Evolutionary conservation across 2,329 filamentous ascomycete genomes (phyloP).

Genomic region (Ceratocystis cubensis): DNA sequence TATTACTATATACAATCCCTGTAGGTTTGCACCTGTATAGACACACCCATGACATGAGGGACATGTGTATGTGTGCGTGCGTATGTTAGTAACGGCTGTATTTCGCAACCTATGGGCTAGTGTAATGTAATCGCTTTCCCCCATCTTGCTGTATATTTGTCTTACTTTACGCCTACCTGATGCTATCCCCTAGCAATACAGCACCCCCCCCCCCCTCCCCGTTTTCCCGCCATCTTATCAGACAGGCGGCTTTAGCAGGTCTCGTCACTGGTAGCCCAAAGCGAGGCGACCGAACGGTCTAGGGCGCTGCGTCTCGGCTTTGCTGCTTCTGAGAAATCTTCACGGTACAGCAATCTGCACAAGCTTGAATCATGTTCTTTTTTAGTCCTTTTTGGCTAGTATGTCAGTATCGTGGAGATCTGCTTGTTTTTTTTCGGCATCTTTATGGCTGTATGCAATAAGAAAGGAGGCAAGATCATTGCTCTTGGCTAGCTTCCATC

Average conservation of each 20-base stretch:
- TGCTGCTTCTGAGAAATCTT: neutral
- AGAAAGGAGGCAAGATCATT: no score
- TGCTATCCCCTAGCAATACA: neutral
- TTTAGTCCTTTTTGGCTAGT: slow-evolving; percentile 13
- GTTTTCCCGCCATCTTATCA: no score
- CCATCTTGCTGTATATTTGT: neutral
- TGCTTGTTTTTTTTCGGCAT: neutral
- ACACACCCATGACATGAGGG: neutral
- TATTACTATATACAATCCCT: no score
- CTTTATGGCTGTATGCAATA: no score
- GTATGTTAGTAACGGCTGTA: neutral
- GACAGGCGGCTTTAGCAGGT: neutral
- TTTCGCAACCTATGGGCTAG: no score
- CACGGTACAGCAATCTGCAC: slow-evolving; percentile 13
- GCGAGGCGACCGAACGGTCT: slow-evolving; percentile 14
- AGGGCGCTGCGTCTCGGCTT: slow-evolving; percentile 9
- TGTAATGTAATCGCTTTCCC: no score
- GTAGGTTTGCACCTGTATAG: no score
- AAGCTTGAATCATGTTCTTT: slow-evolving; percentile 25
- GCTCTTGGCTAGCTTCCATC: no score
- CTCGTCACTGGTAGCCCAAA: slow-evolving; percentile 19
- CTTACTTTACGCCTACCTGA: neutral
- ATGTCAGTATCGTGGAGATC: neutral
- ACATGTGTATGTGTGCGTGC: neutral
- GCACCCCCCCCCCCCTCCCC: neutral